Base-by-base conservation (phyloP, 2,329 filamentous ascomycete species). In the Fusarium concolor region DNA sequence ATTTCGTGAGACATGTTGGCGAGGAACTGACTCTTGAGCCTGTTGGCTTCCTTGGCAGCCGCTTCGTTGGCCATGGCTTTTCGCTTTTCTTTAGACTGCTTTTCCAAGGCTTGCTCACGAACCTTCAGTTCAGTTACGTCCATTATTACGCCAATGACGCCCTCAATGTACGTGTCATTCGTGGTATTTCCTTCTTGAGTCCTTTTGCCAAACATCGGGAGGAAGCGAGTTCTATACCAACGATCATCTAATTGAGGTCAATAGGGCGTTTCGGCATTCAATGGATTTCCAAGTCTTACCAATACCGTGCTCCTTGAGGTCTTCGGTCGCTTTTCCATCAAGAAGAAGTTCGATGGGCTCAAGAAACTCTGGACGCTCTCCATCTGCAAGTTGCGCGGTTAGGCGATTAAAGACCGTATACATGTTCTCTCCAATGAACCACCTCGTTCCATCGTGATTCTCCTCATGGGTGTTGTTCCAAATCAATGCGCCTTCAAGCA, bases 1-100 rank as follows among this genome's bases (percentile, higher is more conserved):
- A 93, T 92, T 75, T 93, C 91, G 75, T 93, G 91, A n/a, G 89
- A 91, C 90, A 93, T 93, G 77, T 93, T 93, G 15, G 91, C 91
- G 8, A 93, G 80, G 71, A 94, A 94, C 68, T 92, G 91, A 69
- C 89, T 92, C 80, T 95, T 96, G 74, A 95, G 85, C 56, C 91
- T 86, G 72, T 89, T 93, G 4, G 92, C 92, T 77, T 94, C 92
- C 75, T 92, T 94, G 2, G 92, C 92, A 17, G 92, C 91, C 10
- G 88, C 87, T 73, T 92, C 91, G 66, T 93, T 93, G 7, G 91
- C 91, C 62, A 93, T 80, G 2, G 93, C 83, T 60, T 87, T 87
- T 15, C 87, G 83, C 71, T 93, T 94, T 71, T 93, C 90, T 68
- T 85, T 86, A 42, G 89, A 88, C 71, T 91, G 87, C 60, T 85